phyloP scores from a whole-genome alignment of 805 yeast genomes.

The Peterozyma toletana region DNA sequence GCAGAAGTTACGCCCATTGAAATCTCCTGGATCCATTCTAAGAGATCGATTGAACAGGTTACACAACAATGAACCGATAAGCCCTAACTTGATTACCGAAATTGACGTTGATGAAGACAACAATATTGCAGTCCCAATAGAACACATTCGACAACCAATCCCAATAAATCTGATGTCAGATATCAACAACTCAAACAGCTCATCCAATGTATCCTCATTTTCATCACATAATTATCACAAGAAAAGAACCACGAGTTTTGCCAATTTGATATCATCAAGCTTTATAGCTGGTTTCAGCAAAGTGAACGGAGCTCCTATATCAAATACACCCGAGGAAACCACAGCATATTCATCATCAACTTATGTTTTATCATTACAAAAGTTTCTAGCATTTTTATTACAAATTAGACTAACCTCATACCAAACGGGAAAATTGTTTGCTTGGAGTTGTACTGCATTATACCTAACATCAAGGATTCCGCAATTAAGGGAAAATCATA shows the following conservation, averaged over 20 bases:
- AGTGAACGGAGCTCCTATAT: constrained; percentile 17
- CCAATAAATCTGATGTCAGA: background rate
- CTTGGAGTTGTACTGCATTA: constrained; percentile 45
- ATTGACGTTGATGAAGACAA: constrained; percentile 6
- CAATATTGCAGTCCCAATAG: background rate
- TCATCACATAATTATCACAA: background rate
- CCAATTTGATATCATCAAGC: constrained; percentile 18
- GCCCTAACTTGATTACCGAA: constrained; percentile 1
- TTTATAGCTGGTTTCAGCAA: constrained; percentile 22
- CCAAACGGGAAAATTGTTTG: constrained; percentile 24
- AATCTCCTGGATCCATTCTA: constrained; percentile 1
- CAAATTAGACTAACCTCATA: background rate
- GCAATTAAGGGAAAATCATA: constrained; percentile 39
- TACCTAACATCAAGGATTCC: constrained; percentile 46
- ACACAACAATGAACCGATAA: background rate
- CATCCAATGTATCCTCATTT: constrained; percentile 2
- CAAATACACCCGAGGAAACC: constrained; percentile 9
- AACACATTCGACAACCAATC: constrained; percentile 2
- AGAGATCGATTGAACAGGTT: constrained; percentile 3
- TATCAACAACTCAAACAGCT: constrained; percentile 2
- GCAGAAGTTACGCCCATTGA: constrained; percentile 1
- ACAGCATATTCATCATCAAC: constrained; percentile 12
- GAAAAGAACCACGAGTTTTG: constrained; percentile 8
- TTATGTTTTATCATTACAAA: background rate
- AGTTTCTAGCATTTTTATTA: too few relatives aligned